Evolutionary conservation across 2,329 filamentous ascomycete genomes (phyloP), one percentile per base, ranked within the genome.

Genomic region (Venturia nashicola): DNA sequence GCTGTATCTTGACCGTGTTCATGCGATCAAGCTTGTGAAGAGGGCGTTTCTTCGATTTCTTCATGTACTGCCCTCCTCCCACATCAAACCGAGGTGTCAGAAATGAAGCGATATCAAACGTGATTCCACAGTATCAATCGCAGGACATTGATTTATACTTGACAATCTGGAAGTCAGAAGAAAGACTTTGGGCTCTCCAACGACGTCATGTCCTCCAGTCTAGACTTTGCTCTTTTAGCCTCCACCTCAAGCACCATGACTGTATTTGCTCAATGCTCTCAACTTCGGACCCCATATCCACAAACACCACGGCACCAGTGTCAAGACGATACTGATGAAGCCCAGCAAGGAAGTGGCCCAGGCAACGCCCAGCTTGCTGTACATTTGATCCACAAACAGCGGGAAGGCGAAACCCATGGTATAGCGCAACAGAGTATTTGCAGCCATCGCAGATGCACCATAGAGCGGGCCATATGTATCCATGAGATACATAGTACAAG

Each of bases 341-440:
- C 72, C 76, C 27, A 78, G 70, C 42, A 78, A 67, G 14, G 71
- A 73, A 0, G 73, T 74, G 2, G 75, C 75, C 75, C 75, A 78
- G 8, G 71, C 72, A 12, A 71, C 70, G 0, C 75, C 74, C 2
- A 77, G 68, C 2, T 64, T 65, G 20, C 69, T 48, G 59, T 73
- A 74, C 72, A 74, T 70, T 65, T 84, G 82, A 1, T 86, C 72
- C 0, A 82, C 81, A 67, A 87, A 87, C 0, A 87, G 70, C 0
- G 85, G 85, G 64, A 87, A 87, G 0, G 76, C 80, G 1, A 79
- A 81, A 0, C 81, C 82, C 7, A 86, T 75, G 0, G 72, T 71
- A 66, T 86, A 87, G 27, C 85, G 73, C 1, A 81, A 74, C 14
- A 87, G 73, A 1, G 80, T 79, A 65, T 86, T 86, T 1, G 85